Percentiles rank a stretch among this genome's conserved stretches.
Evolutionary conservation across 2,329 filamentous ascomycete species (phyloP).

Genomic region (Huntiella savannae): DNA sequence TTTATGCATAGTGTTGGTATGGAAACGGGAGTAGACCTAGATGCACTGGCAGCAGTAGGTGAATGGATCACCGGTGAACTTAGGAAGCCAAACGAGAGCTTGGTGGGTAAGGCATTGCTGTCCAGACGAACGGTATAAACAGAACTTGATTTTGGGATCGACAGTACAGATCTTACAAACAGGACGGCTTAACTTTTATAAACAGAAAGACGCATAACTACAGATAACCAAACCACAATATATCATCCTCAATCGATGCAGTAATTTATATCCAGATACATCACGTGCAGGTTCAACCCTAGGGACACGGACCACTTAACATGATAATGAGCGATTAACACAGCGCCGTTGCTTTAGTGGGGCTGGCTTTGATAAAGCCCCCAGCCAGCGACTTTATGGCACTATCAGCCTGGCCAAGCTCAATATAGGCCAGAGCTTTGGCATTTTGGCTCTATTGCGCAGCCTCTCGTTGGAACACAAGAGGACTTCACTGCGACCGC

Average conservation of each 20-base stretch:
- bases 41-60: slow-evolving; percentile 48
- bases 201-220: too few species aligned
- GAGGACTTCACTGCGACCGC: too few species aligned
- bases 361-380: neutral
- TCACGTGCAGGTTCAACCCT: too few species aligned
- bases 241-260: too few species aligned
- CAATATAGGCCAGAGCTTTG: neutral
- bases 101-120: slow-evolving; percentile 46
- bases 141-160: too few species aligned
- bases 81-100: slow-evolving; percentile 42
- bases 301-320: too few species aligned
- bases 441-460: neutral
- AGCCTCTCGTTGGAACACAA: neutral
- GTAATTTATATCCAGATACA: too few species aligned
- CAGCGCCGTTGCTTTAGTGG: neutral
- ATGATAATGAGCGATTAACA: too few species aligned
- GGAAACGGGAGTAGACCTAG: slow-evolving; percentile 52
- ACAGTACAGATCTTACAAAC: too few species aligned
- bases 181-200: too few species aligned
- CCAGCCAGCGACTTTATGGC: neutral
- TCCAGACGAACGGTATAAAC: slow-evolving; percentile 24
- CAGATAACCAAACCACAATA: too few species aligned
- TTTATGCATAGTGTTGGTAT: slow-evolving; percentile 56
- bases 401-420: slow-evolving; percentile 2
- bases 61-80: slow-evolving; percentile 50